Percentiles rank a stretch among this genome's conserved stretches.
Conservation (phyloP, 1,139 yeast species). For the Yamadazyma friedrichii region DNA sequence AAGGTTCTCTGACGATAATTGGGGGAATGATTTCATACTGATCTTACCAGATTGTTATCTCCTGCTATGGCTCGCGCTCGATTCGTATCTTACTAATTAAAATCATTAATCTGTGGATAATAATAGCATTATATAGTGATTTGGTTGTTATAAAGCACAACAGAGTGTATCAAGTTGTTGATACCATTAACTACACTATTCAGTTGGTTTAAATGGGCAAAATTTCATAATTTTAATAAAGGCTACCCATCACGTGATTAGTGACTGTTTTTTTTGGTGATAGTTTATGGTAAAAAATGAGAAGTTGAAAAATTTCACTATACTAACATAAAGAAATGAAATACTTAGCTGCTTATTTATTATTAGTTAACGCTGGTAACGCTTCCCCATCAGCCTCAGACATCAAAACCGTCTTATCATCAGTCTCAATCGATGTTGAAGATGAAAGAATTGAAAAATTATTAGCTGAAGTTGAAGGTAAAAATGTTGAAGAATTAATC, state of each 20-base stretch:
- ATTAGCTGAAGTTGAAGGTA: constrained; percentile 91
- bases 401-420: constrained; percentile 81
- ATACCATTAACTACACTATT: too few relatives aligned
- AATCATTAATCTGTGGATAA: too few relatives aligned
- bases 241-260: constrained; percentile 7
- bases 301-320: constrained; percentile 6
- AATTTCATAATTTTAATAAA: too few relatives aligned
- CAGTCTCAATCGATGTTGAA: constrained; percentile 96
- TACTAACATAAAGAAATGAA: constrained; percentile 33
- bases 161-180: too few relatives aligned
- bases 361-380: constrained; percentile 67
- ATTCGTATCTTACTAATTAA: too few relatives aligned
- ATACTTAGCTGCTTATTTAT: constrained; percentile 70
- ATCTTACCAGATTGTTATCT: too few relatives aligned
- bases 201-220: too few relatives aligned
- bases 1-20: constrained; percentile 26
- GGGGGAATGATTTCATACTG: constrained; percentile 29
- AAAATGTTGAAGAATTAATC: constrained; percentile 85
- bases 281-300: constrained; percentile 1
- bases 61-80: too few relatives aligned
- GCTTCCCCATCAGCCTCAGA: constrained; percentile 88
- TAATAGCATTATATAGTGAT: neutral
- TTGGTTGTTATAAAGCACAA: neutral
- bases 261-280: constrained; percentile 5
- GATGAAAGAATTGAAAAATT: constrained; percentile 83